phyloP scores from a whole-genome alignment of 495 filamentous ascomycete genomes.

The Penicillium turbatum region DNA sequence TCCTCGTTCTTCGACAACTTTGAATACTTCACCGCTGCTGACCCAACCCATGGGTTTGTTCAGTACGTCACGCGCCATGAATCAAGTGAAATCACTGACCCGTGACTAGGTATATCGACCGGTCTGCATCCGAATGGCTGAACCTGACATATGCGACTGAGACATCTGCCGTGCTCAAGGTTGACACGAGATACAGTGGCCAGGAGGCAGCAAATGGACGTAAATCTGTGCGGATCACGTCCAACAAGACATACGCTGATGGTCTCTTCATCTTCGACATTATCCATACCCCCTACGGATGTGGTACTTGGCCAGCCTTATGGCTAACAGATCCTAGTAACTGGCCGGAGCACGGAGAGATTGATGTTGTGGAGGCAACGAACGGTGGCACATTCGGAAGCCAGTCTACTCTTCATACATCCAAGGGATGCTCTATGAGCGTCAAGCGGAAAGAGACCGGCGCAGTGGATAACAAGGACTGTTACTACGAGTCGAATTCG shows the following conservation, averaged over 20 bases:
- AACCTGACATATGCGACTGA: constrained; percentile 45
- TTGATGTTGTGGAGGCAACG: constrained; percentile 37
- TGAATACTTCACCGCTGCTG: constrained; percentile 42
- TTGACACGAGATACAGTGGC: constrained; percentile 39
- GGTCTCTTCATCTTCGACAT: constrained; percentile 48
- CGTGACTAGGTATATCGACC: constrained; percentile 14
- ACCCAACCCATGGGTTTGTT: constrained; percentile 41
- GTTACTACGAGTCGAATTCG: constrained; percentile 20
- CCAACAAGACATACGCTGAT: constrained; percentile 41
- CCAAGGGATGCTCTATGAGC: constrained; percentile 33
- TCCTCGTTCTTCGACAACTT: constrained; percentile 44
- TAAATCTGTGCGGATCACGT: constrained; percentile 43
- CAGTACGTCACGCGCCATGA: constrained; percentile 12
- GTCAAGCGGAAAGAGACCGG: constrained; percentile 36
- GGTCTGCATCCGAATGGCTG: constrained; percentile 15
- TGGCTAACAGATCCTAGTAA: constrained; percentile 53
- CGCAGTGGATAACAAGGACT: constrained; percentile 15
- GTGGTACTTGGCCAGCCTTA: constrained; percentile 49
- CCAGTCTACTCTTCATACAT: constrained; percentile 35
- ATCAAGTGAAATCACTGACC: constrained; percentile 1
- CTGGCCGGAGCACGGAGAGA: constrained; percentile 48
- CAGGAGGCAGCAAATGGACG: constrained; percentile 29
- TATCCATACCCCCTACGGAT: constrained; percentile 36
- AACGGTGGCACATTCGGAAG: constrained; percentile 33
- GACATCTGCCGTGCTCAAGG: constrained; percentile 44